A percentile compares a stretch with the other conserved stretches of the same genome.
These are phyloP conservation scores for Barnettozyma sucrosica DNA, from an alignment of 805 yeast genomes.

Conservation along the genomic window DNA sequence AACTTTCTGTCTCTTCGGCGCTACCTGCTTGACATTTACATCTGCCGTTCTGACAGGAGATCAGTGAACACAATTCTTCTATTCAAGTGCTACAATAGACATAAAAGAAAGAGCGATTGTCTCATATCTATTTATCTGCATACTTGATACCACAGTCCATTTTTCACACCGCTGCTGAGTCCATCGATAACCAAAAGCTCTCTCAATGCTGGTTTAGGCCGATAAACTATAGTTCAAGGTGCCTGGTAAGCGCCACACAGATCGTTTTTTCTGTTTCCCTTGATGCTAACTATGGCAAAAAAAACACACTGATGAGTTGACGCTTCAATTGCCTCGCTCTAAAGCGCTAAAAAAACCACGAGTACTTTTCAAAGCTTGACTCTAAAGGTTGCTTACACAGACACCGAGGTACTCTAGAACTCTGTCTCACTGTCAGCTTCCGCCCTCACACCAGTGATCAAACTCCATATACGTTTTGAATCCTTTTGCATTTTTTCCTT, in stretches of 20 bases:
- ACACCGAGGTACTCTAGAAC: not conserved
- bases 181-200: too few relatives aligned
- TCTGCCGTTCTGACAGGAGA: too few relatives aligned
- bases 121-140: too few relatives aligned
- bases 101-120: too few relatives aligned
- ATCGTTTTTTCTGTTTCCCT: not conserved
- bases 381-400: not conserved
- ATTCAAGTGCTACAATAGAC: too few relatives aligned
- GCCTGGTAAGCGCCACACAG: constrained; percentile 5
- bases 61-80: too few relatives aligned
- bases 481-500: not conserved
- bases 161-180: too few relatives aligned
- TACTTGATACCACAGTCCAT: too few relatives aligned
- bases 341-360: not conserved
- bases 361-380: not conserved
- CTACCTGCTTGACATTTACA: too few relatives aligned
- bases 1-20: too few relatives aligned
- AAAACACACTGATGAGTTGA: constrained; percentile 1
- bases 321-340: not conserved
- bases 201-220: too few relatives aligned
- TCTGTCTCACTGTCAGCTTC: not conserved
- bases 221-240: not conserved
- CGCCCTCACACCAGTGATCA: not conserved
- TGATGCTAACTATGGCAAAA: not conserved
- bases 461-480: not conserved